These are phyloP conservation scores for Podaxis carcinomalis DNA, from an alignment of 768 basidiomycete genomes.

Conservation along the genomic window DNA sequence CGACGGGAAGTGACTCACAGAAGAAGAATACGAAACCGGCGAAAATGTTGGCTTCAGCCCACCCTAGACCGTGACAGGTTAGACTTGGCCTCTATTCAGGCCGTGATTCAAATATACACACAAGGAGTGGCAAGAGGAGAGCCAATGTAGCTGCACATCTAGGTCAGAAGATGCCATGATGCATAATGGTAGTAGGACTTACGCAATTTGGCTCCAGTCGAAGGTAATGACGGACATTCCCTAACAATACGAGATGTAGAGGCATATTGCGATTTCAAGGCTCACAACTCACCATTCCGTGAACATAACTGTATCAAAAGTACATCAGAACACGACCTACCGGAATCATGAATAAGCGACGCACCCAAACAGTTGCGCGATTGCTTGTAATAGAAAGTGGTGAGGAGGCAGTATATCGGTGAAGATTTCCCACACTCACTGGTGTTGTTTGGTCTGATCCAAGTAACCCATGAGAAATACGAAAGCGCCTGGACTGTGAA, in stretches of 20 bases:
- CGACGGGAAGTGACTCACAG: conserved; percentile 29
- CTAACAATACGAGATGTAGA: conserved; percentile 22
- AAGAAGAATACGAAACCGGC: conserved; percentile 61
- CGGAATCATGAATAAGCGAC: conserved; percentile 6
- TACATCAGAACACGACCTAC: background rate
- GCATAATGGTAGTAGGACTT: conserved; percentile 15
- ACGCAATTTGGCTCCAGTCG: conserved; percentile 61
- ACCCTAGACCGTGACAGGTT: conserved; percentile 34
- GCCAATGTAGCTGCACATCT: conserved; percentile 34
- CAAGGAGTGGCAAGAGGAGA: conserved; percentile 49
- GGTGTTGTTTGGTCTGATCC: conserved; percentile 45
- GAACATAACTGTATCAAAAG: conserved; percentile 27
- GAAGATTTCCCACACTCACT: conserved; percentile 26
- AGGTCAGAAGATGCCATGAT: background rate
- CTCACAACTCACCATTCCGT: conserved; percentile 38
- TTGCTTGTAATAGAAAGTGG: conserved; percentile 21
- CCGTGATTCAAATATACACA: conserved; percentile 12
- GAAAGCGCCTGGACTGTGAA: conserved; percentile 41
- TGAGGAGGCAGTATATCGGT: background rate
- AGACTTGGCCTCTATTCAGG: background rate
- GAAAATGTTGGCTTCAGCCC: conserved; percentile 68
- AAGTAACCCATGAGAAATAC: conserved; percentile 58
- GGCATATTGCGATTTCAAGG: conserved; percentile 1
- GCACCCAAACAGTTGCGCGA: conserved; percentile 46
- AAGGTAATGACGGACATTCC: conserved; percentile 45